Base-by-base conservation (phyloP, 2,329 filamentous ascomycete genomes). In the Alternaria triticina region DNA sequence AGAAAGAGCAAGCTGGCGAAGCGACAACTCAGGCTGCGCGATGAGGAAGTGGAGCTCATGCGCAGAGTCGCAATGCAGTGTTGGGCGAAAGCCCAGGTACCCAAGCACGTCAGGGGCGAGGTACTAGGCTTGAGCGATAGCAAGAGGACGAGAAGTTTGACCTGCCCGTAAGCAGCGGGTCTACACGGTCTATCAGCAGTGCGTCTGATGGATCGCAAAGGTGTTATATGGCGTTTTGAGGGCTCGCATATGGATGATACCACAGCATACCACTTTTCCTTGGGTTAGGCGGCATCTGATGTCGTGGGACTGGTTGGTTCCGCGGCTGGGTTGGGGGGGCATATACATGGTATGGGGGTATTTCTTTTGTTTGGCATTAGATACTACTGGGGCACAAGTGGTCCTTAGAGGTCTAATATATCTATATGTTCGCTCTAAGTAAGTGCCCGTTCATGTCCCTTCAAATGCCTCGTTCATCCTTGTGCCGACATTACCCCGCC, bases 11-110 rank as follows among this genome's bases (percentile, higher is more conserved):
- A 81, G 63, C 73, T 85, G 60, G 83, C 83, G 2, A 81, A 80
- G 65, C 74, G 82, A n/a, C 83, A 84, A 70, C 70, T 81, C 65
- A 74, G 78, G 47, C 72, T 85, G 64, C 72, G 82, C 60, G 67
- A 74, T 1, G 83, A 84, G 60, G 82, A 84, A 69, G 74, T 81
- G 23, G 76, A 80, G 57, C 76, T 83, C 66, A 78, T 84, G 68
- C 71, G 80, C 36, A 71, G 80, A 22, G 76, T 82, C 54, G 80
- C 82, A 23, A 68, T 79, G 72, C 81, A 82, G 62, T 82, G 80
- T 64, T 83, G 81, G 80, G 80, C 79, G 13, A 74, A 73, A 49
- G 77, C 74, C 0, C 67, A 64, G 7, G 62, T 78, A 43, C 74
- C 76, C 7, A 70, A 69, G 45, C 63, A 67, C 20, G 44, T 82